These are phyloP conservation scores for Paspalum vaginatum DNA, from an alignment of 176 grass and related monocot genomes.

Conservation along the genomic window DNA sequence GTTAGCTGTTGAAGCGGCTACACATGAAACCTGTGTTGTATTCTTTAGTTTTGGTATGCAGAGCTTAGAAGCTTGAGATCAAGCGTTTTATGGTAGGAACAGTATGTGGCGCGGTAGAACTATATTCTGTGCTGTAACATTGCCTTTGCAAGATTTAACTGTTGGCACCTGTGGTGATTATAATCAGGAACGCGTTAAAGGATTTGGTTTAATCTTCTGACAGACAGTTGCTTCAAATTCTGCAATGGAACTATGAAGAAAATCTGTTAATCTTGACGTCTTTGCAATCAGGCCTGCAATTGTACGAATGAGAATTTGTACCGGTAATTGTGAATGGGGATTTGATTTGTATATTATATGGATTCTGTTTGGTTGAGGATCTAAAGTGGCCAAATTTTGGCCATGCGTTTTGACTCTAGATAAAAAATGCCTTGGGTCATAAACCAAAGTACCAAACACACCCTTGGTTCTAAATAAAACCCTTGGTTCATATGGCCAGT, in stretches of 20 bases:
- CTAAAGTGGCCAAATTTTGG: no score
- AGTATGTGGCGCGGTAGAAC: slow-evolving; percentile 41
- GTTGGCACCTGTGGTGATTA: slow-evolving; percentile 35
- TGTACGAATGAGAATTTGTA: no score
- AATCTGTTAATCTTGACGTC: neutral
- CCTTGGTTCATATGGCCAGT: no score
- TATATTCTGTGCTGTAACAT: slow-evolving; percentile 43
- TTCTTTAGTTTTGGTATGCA: slow-evolving; percentile 48
- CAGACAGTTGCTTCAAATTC: neutral
- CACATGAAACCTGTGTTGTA: slow-evolving; percentile 52
- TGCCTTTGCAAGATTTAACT: slow-evolving; percentile 4
- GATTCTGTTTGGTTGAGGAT: no score
- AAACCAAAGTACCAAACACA: no score
- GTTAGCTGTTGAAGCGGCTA: slow-evolving; percentile 41
- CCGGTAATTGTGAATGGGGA: no score
- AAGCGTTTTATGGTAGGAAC: slow-evolving; percentile 38
- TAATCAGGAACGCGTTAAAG: slow-evolving; percentile 20
- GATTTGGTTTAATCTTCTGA: slow-evolving; percentile 24
- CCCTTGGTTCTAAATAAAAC: no score
- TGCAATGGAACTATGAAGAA: neutral
- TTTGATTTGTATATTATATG: no score
- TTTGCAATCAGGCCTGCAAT: no score
- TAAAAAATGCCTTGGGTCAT: no score
- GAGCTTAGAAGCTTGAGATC: slow-evolving; percentile 40
- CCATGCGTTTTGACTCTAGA: no score